phyloP scores from a whole-genome alignment of 2,329 filamentous ascomycete species.

The Cryphonectria japonica region DNA sequence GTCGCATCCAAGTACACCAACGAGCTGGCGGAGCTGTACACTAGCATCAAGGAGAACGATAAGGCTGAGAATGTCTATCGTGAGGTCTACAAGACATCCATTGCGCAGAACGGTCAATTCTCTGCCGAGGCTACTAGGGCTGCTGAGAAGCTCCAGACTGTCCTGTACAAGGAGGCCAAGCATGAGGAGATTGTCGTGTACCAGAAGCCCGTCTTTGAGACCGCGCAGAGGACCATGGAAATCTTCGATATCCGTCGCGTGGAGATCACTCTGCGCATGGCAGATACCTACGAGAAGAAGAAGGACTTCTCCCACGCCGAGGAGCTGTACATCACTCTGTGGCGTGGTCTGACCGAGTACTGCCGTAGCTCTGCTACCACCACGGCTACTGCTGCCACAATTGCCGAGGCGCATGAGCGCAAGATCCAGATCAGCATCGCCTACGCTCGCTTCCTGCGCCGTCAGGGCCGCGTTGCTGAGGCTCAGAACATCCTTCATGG shows the following conservation, averaged over 20 bases:
- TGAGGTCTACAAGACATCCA: constrained; percentile 27
- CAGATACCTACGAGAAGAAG: constrained; percentile 30
- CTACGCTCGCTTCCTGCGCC: constrained; percentile 30
- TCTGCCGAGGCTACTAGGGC: constrained; percentile 26
- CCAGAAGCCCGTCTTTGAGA: constrained; percentile 30
- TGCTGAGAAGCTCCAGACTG: constrained; percentile 30
- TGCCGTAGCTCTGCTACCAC: constrained; percentile 28
- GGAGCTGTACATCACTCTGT: constrained; percentile 33
- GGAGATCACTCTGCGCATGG: constrained; percentile 29
- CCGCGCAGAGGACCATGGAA: constrained; percentile 27
- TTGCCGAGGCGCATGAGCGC: constrained; percentile 31
- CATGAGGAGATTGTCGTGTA: constrained; percentile 30
- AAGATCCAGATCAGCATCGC: constrained; percentile 32
- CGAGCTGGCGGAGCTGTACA: constrained; percentile 31
- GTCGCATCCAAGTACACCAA: constrained; percentile 30
- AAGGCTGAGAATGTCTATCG: constrained; percentile 30
- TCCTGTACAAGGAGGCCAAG: constrained; percentile 27
- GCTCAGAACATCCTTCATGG: constrained; percentile 32
- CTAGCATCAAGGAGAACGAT: constrained; percentile 28
- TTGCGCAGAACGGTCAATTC: constrained; percentile 27
- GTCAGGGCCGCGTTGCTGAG: constrained; percentile 29
- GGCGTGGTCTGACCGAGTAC: constrained; percentile 32
- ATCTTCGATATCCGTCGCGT: constrained; percentile 30
- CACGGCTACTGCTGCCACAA: constrained; percentile 22
- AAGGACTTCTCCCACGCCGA: constrained; percentile 31